A percentile compares a stretch with the other conserved stretches of the same genome.
Evolutionary conservation across 1,284 basidiomycete species (phyloP).

Genomic region (Ganoderma resinaceum): DNA sequence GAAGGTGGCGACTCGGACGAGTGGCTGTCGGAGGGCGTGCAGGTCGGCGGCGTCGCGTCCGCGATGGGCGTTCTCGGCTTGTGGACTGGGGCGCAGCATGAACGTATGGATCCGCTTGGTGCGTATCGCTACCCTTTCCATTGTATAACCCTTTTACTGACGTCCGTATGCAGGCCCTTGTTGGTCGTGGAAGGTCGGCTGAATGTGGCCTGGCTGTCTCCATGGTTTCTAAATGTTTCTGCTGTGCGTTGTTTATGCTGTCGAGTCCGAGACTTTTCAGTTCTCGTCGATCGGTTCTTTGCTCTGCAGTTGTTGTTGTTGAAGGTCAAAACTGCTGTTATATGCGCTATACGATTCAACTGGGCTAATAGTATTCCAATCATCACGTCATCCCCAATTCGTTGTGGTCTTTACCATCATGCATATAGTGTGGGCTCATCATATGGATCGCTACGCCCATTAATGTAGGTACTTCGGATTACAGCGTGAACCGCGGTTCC

Average conservation of each 20-base stretch:
- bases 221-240: not conserved
- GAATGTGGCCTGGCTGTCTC: not conserved
- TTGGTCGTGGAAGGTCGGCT: slow-evolving; percentile 38
- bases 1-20: slow-evolving; percentile 42
- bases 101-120: slow-evolving; percentile 57
- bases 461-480: not conserved
- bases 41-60: slow-evolving; percentile 60
- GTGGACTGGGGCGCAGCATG: slow-evolving; percentile 66
- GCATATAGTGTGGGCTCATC: not conserved
- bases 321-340: not conserved
- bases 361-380: not conserved
- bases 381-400: not conserved
- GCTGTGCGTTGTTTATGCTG: not conserved
- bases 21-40: slow-evolving; percentile 65
- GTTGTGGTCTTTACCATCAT: not conserved
- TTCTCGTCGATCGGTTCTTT: not conserved
- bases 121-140: slow-evolving; percentile 19
- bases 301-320: not conserved
- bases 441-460: no score
- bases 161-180: slow-evolving; percentile 24
- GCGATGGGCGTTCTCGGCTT: slow-evolving; percentile 59
- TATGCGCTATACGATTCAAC: not conserved
- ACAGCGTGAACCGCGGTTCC: not conserved
- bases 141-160: not conserved
- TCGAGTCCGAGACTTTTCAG: not conserved